phyloP scores from a whole-genome alignment of 2,329 filamentous ascomycete genomes.

The Aspergillus fructus region DNA sequence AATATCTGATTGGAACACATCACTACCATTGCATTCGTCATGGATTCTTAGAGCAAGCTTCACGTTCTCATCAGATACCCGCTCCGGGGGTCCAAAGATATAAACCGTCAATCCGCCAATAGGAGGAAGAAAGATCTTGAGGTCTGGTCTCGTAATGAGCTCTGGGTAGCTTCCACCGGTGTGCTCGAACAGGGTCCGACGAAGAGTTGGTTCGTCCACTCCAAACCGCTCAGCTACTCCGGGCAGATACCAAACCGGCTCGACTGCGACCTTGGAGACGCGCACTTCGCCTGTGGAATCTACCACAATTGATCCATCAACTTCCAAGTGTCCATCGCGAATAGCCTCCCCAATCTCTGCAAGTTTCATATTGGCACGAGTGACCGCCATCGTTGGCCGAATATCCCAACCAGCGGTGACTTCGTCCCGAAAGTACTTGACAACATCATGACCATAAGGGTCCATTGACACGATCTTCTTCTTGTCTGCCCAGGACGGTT shows the following conservation, averaged over 20 bases:
- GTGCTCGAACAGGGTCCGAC: conserved; percentile 87
- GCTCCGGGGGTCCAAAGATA: conserved; percentile 91
- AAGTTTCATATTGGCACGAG: conserved; percentile 93
- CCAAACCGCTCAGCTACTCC: conserved; percentile 90
- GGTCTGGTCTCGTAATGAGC: conserved; percentile 88
- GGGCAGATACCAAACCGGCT: conserved; percentile 87
- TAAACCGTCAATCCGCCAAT: conserved; percentile 96
- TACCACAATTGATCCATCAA: conserved; percentile 86
- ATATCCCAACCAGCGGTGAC: conserved; percentile 73
- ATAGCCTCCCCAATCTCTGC: conserved; percentile 92
- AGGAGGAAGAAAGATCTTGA: conserved; percentile 92
- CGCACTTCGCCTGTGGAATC: conserved; percentile 83
- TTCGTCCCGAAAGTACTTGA: conserved; percentile 72
- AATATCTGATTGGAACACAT: conserved; percentile 97
- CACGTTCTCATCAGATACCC: conserved; percentile 83
- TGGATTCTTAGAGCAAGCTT: conserved; percentile 82
- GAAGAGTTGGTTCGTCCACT: conserved; percentile 82
- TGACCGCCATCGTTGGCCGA: conserved; percentile 86
- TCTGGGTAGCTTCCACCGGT: conserved; percentile 96
- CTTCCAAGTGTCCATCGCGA: conserved; percentile 68
- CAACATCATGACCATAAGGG: conserved; percentile 84
- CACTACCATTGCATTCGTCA: conserved; percentile 90
- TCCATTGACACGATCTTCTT: conserved; percentile 99
- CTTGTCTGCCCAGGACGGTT: conserved; percentile 82
- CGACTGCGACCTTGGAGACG: conserved; percentile 95